Percentiles rank a stretch among this genome's conserved stretches.
phyloP scores from a whole-genome alignment of 257 asterid genomes.

The Perilla frutescens region DNA sequence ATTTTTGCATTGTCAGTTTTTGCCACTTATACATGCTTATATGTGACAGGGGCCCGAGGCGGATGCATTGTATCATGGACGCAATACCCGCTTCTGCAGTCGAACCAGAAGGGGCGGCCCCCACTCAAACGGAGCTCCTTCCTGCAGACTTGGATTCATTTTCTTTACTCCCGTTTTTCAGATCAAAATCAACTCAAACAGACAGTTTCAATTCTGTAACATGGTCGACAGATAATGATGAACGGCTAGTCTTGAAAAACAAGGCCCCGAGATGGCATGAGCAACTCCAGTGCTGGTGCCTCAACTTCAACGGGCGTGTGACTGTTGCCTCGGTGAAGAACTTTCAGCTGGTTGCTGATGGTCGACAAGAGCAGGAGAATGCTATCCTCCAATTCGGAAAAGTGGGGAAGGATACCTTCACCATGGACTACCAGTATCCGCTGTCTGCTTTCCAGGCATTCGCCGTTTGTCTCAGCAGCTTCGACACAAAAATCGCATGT shows the following conservation, averaged over 20 bases:
- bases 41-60: slow-evolving; percentile 83
- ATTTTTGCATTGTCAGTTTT: background rate
- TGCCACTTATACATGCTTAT: slow-evolving; percentile 2
- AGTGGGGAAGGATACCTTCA: slow-evolving; percentile 86
- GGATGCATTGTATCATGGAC: slow-evolving; percentile 89
- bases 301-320: slow-evolving; percentile 88
- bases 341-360: slow-evolving; percentile 81
- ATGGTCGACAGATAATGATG: slow-evolving; percentile 45
- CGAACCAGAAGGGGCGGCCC: slow-evolving; percentile 76
- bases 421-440: slow-evolving; percentile 95
- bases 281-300: slow-evolving; percentile 97
- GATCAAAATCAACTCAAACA: slow-evolving; percentile 70
- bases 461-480: slow-evolving; percentile 94
- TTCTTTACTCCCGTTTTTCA: slow-evolving; percentile 71
- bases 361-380: slow-evolving; percentile 61
- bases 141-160: slow-evolving; percentile 66
- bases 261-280: slow-evolving; percentile 99
- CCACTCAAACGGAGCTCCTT: slow-evolving; percentile 77
- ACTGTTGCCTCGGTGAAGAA: slow-evolving; percentile 94
- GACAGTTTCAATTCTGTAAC: slow-evolving; percentile 59
- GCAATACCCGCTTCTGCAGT: slow-evolving; percentile 69
- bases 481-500: slow-evolving; percentile 88
- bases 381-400: slow-evolving; percentile 91
- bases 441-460: slow-evolving; percentile 94
- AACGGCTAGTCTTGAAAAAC: slow-evolving; percentile 68